These are phyloP conservation scores for Colletotrichum sansevieriae DNA, from an alignment of 2,329 filamentous ascomycete species.

Conservation along the genomic window DNA sequence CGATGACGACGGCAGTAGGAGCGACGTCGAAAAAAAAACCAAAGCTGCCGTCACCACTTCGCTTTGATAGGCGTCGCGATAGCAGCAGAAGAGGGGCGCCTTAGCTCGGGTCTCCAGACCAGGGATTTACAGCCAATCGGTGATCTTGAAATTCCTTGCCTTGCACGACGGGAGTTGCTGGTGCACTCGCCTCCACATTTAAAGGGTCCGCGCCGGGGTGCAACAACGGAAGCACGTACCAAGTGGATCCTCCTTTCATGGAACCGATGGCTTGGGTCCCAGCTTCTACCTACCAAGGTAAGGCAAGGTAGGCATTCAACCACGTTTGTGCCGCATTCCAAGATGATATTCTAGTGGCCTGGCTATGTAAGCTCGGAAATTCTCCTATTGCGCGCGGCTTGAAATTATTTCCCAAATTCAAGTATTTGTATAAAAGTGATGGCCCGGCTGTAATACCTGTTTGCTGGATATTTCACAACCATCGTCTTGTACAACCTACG, in stretches of 20 bases:
- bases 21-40: constrained; percentile 32
- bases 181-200: constrained; percentile 22
- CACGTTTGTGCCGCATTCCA: too few relatives aligned
- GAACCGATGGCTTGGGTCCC: constrained; percentile 3
- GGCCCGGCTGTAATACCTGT: too few relatives aligned
- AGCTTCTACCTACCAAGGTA: too few relatives aligned
- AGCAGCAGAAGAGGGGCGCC: constrained; percentile 33
- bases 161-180: too few relatives aligned
- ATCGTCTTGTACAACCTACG: too few relatives aligned
- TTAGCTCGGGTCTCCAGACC: constrained; percentile 26
- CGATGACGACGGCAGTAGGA: constrained; percentile 50
- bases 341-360: background rate
- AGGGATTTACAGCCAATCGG: constrained; percentile 32
- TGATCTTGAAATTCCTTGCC: constrained; percentile 7
- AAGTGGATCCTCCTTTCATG: background rate
- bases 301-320: too few relatives aligned
- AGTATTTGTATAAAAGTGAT: too few relatives aligned
- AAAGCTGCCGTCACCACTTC: constrained; percentile 33
- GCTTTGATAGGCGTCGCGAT: constrained; percentile 21
- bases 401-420: too few relatives aligned
- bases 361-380: background rate
- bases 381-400: too few relatives aligned
- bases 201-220: constrained; percentile 20
- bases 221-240: background rate
- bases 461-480: too few relatives aligned